phyloP scores from a whole-genome alignment of 2,329 filamentous ascomycete species.

The Fusarium xyrophilum region DNA sequence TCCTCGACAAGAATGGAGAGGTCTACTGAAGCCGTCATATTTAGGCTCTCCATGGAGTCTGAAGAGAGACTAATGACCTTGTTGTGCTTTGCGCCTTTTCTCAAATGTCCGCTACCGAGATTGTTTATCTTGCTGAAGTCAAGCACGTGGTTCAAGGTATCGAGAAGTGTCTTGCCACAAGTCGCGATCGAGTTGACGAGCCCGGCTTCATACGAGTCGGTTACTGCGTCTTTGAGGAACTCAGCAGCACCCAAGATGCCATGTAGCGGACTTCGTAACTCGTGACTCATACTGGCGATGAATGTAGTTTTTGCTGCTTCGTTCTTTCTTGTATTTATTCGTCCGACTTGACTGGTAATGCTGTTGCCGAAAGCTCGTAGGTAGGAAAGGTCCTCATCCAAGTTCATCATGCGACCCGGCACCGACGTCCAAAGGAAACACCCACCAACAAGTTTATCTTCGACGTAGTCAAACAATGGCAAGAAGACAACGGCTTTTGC shows the following conservation, averaged over 20 bases:
- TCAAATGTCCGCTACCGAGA: constrained; percentile 41
- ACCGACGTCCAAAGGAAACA: constrained; percentile 48
- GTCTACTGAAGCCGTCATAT: constrained; percentile 44
- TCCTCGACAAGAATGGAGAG: constrained; percentile 48
- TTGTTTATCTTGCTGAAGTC: constrained; percentile 53
- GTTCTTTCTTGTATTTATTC: constrained; percentile 60
- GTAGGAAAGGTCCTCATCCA: constrained; percentile 46
- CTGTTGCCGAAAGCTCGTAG: constrained; percentile 45
- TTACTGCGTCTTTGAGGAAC: constrained; percentile 54
- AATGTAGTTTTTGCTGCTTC: constrained; percentile 64
- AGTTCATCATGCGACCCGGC: constrained; percentile 46
- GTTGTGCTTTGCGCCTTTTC: constrained; percentile 28
- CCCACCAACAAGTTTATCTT: constrained; percentile 46
- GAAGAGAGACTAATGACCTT: constrained; percentile 36
- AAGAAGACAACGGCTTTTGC: constrained; percentile 47
- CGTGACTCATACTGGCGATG: constrained; percentile 66
- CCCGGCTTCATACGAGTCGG: constrained; percentile 49
- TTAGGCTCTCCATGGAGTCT: constrained; percentile 44
- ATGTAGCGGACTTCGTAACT: constrained; percentile 62
- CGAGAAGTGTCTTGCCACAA: constrained; percentile 56
- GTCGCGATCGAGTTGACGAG: constrained; percentile 55
- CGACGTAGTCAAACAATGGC: constrained; percentile 47
- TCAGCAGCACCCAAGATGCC: constrained; percentile 62
- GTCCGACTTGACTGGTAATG: constrained; percentile 60
- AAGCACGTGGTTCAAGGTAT: constrained; percentile 58